Evolutionary conservation across 805 yeast genomes (phyloP).

Genomic region (Aciculoconidium aculeatum): DNA sequence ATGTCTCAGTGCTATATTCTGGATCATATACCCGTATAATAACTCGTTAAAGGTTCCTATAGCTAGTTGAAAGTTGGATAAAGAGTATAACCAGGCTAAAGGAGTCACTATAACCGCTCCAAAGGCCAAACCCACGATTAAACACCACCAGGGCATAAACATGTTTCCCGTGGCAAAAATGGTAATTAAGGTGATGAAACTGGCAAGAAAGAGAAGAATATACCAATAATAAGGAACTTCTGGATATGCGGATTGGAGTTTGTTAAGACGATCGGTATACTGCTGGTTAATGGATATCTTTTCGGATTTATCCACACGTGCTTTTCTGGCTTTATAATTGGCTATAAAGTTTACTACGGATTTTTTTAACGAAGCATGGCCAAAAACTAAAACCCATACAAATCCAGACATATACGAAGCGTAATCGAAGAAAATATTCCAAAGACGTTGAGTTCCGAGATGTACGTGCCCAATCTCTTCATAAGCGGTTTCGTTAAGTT

Average conservation of each 20-base stretch:
- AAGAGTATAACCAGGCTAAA: conserved; percentile 21
- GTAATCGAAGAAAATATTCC: conserved; percentile 23
- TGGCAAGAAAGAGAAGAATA: conserved; percentile 23
- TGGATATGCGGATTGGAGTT: conserved; percentile 30
- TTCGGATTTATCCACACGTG: conserved; percentile 3
- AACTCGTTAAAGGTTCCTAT: conserved; percentile 22
- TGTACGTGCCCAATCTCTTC: conserved; percentile 17
- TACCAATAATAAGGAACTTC: conserved; percentile 43
- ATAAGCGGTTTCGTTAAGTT: conserved; percentile 18
- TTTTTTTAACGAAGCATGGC: conserved; percentile 9
- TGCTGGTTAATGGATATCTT: conserved; percentile 11
- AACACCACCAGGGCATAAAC: conserved; percentile 19
- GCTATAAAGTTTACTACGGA: conserved; percentile 6
- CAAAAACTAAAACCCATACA: conserved; percentile 19
- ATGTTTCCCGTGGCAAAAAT: conserved; percentile 26
- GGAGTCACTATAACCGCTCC: conserved; percentile 22
- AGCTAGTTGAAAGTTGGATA: conserved; percentile 22
- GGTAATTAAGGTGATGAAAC: conserved; percentile 27
- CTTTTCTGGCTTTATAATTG: conserved; percentile 8
- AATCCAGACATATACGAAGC: conserved; percentile 20
- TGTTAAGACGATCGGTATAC: conserved; percentile 39
- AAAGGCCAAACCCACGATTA: conserved; percentile 15
- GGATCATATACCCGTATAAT: conserved; percentile 15
- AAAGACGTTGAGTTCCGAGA: conserved; percentile 20
- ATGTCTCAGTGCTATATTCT: conserved; percentile 11